Evolutionary conservation across 768 basidiomycete genomes (phyloP).

Genomic region (Lyophyllum semitale): DNA sequence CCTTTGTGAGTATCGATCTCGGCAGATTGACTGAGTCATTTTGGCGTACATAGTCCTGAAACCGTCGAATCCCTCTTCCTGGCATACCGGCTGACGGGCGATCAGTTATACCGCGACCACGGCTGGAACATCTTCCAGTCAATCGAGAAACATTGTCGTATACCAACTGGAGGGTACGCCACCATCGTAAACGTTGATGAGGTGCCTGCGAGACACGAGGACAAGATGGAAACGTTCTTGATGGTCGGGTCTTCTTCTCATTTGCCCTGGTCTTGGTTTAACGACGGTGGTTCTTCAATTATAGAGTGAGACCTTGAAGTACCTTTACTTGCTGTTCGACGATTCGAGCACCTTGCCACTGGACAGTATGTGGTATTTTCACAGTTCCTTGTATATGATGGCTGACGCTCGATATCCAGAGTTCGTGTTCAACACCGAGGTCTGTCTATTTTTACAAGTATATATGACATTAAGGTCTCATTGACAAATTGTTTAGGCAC

Average conservation of each 20-base stretch:
- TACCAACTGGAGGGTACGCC: slow-evolving; percentile 83
- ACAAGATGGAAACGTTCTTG: slow-evolving; percentile 97
- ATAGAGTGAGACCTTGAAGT: slow-evolving; percentile 89
- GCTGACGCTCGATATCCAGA: slow-evolving; percentile 37
- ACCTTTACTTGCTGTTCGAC: slow-evolving; percentile 85
- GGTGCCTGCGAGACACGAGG: slow-evolving; percentile 65
- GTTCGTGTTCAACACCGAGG: slow-evolving; percentile 94
- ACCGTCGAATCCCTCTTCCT: slow-evolving; percentile 94
- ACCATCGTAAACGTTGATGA: slow-evolving; percentile 84
- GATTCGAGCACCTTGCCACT: slow-evolving; percentile 73
- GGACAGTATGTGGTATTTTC: slow-evolving; percentile 52
- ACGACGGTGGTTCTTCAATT: not conserved
- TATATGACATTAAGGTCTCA: not conserved
- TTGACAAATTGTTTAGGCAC: slow-evolving; percentile 24
- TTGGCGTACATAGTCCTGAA: slow-evolving; percentile 80
- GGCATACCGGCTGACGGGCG: slow-evolving; percentile 88
- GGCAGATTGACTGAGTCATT: not conserved
- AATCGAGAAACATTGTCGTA: slow-evolving; percentile 79
- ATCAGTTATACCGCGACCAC: slow-evolving; percentile 74
- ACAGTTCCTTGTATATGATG: not conserved
- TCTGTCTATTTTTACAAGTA: slow-evolving; percentile 24
- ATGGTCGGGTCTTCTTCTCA: slow-evolving; percentile 51
- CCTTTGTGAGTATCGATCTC: not conserved
- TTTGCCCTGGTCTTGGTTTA: not conserved
- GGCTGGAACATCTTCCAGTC: slow-evolving; percentile 92